Evolutionary conservation across 2,329 filamentous ascomycete genomes (phyloP).

Genomic region (Blastomyces parvus): DNA sequence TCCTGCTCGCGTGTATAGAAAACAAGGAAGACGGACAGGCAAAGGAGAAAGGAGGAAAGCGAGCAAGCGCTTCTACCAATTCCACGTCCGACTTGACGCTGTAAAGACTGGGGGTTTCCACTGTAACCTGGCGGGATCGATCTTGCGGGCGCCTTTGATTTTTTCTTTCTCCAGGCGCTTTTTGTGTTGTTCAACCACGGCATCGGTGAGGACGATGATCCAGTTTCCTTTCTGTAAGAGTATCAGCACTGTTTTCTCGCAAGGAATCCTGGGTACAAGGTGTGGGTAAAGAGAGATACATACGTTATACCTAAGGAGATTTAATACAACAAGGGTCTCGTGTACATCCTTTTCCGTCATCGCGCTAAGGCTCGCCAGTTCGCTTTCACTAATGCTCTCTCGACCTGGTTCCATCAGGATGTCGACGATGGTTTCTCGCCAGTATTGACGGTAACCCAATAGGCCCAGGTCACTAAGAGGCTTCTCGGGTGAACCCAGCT

Average conservation of each 20-base stretch:
- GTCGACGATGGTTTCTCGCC: constrained; percentile 90
- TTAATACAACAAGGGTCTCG: constrained; percentile 84
- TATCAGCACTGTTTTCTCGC: constrained; percentile 6
- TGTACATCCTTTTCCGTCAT: constrained; percentile 99
- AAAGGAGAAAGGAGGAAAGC: background rate
- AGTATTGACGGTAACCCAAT: constrained; percentile 91
- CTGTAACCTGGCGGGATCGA: constrained; percentile 69
- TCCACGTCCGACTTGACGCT: constrained; percentile 84
- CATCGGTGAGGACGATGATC: constrained; percentile 84
- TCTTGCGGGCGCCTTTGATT: constrained; percentile 60
- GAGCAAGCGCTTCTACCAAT: constrained; percentile 52
- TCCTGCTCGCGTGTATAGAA: background rate
- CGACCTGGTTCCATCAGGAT: constrained; percentile 66
- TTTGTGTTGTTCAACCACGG: constrained; percentile 59
- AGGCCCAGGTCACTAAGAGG: constrained; percentile 88
- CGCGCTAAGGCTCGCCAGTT: constrained; percentile 65
- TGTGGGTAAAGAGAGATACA: constrained; percentile 18
- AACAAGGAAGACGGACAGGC: background rate
- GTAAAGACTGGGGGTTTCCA: constrained; percentile 97
- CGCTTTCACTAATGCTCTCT: constrained; percentile 64
- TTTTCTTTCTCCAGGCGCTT: constrained; percentile 71
- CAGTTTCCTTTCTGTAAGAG: constrained; percentile 67
- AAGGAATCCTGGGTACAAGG: background rate
- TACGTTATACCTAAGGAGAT: constrained; percentile 85
- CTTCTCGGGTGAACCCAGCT: constrained; percentile 92